phyloP scores from a whole-genome alignment of 345 rosid genomes.

The Xanthoceras sorbifolium region DNA sequence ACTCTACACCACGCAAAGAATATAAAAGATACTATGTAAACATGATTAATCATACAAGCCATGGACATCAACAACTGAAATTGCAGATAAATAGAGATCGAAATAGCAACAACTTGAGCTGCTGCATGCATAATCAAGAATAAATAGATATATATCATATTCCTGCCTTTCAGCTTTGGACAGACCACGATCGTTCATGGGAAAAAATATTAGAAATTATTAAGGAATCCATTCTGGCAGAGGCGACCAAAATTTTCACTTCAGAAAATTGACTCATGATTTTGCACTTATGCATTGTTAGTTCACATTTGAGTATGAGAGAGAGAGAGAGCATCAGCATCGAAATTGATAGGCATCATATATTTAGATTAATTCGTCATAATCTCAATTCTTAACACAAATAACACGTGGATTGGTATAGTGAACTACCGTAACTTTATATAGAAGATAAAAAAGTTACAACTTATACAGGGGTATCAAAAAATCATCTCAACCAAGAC shows the following conservation, averaged over 20 bases:
- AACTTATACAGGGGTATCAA: slow-evolving; percentile 1
- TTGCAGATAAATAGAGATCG: background rate
- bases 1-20: background rate
- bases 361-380: background rate
- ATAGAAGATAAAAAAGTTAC: background rate
- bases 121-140: no score
- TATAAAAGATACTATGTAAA: background rate
- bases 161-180: no score
- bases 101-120: background rate
- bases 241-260: no score
- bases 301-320: background rate
- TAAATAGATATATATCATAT: background rate
- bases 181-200: no score
- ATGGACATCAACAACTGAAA: background rate
- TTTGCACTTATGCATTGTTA: no score
- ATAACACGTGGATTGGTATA: background rate
- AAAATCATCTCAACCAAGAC: background rate
- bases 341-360: background rate
- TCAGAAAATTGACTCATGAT: no score
- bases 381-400: background rate
- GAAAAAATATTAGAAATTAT: no score
- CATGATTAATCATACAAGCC: background rate
- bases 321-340: background rate
- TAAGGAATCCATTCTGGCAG: no score
- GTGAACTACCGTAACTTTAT: background rate